A percentile compares a stretch with the other conserved stretches of the same genome.
phyloP scores from a whole-genome alignment of 192 early-diverging fungal species.

The Coemansia sp. region DNA sequence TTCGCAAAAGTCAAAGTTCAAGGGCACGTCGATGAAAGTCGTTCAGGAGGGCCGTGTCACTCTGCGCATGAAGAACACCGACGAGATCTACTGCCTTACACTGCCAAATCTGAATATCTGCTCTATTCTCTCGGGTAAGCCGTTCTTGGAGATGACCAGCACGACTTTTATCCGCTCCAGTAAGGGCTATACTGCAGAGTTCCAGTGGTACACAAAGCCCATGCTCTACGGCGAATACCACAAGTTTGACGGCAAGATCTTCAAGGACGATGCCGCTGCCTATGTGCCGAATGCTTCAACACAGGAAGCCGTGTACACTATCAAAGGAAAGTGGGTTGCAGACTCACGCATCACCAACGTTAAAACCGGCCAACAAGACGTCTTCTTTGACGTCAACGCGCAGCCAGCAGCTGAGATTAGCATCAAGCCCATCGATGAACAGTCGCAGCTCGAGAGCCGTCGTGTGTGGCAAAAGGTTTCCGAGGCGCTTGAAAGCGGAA shows the following conservation, averaged over 20 bases:
- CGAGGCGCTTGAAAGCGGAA: conserved; percentile 63
- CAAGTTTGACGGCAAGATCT: conserved; percentile 65
- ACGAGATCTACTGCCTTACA: conserved; percentile 71
- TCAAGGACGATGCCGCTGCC: conserved; percentile 28
- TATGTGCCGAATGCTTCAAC: conserved; percentile 22
- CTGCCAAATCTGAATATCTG: conserved; percentile 73
- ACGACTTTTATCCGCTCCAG: conserved; percentile 59
- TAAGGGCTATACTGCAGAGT: conserved; percentile 58
- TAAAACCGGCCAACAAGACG: conserved; percentile 49
- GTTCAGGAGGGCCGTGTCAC: conserved; percentile 76
- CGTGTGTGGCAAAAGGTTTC: conserved; percentile 70
- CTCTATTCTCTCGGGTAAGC: conserved; percentile 67
- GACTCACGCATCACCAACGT: conserved; percentile 60
- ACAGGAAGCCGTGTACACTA: conserved; percentile 40
- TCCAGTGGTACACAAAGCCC: conserved; percentile 73
- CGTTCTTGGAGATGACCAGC: conserved; percentile 66
- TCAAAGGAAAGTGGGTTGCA: conserved; percentile 71
- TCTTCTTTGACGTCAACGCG: conserved; percentile 63
- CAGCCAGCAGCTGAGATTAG: conserved; percentile 57
- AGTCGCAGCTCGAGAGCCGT: conserved; percentile 66
- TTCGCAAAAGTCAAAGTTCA: conserved; percentile 67
- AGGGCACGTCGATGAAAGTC: conserved; percentile 71
- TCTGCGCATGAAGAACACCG: conserved; percentile 60
- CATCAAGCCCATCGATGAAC: conserved; percentile 60
- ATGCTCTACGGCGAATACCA: conserved; percentile 82